Evolutionary conservation across 202 grass and related monocot species (phyloP).

Genomic region (Zizania palustris): DNA sequence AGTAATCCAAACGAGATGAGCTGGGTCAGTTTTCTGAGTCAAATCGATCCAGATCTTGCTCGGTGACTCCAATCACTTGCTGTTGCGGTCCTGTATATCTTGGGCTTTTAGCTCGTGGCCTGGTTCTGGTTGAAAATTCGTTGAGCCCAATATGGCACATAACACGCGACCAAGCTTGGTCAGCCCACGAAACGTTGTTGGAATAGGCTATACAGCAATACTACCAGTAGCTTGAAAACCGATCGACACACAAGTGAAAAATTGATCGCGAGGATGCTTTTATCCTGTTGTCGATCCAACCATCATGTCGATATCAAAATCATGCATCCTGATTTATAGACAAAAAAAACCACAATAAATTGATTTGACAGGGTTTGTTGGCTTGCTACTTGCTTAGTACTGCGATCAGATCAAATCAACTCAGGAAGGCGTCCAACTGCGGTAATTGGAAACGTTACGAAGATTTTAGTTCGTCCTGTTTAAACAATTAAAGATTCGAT

Average conservation of each 20-base stretch:
- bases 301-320: not conserved
- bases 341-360: not conserved
- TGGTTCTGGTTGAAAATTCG: no score
- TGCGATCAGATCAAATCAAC: not conserved
- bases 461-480: no score
- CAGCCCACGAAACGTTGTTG: not conserved
- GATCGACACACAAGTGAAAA: not conserved
- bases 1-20: no score
- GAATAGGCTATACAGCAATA: no score
- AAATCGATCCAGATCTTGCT: no score
- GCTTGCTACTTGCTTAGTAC: not conserved
- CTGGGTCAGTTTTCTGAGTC: no score
- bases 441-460: not conserved
- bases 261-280: not conserved
- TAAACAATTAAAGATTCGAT: no score
- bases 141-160: no score
- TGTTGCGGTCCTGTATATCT: no score
- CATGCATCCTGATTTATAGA: not conserved
- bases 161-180: not conserved
- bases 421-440: not conserved
- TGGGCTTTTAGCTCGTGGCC: not conserved
- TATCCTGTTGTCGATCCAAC: not conserved
- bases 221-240: not conserved
- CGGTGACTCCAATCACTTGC: no score
- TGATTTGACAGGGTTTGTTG: slow-evolving; percentile 22